phyloP scores from a whole-genome alignment of 2,329 filamentous ascomycete species.

The Epichloe elymi region DNA sequence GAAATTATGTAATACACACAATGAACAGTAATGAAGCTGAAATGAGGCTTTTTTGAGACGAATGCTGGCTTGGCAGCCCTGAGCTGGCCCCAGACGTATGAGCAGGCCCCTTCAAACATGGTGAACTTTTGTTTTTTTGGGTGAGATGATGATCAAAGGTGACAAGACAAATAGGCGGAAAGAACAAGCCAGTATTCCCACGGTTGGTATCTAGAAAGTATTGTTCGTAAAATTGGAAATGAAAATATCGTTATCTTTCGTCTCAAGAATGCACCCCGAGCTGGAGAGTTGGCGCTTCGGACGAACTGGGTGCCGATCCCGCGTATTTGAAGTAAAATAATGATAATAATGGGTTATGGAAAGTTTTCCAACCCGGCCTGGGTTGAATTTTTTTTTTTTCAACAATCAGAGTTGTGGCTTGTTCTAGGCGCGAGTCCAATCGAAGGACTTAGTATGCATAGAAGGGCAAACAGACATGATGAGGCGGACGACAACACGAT shows the following conservation, averaged over 20 bases:
- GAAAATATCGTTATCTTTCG: neutral
- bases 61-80: slow-evolving; percentile 42
- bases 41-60: slow-evolving; percentile 48
- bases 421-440: slow-evolving; percentile 13
- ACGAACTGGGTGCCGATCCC: too few species aligned
- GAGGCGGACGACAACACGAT: neutral
- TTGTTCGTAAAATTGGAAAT: neutral
- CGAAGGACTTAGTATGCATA: slow-evolving; percentile 11
- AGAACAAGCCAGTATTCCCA: neutral
- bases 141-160: neutral
- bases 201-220: neutral
- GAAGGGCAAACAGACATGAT: slow-evolving; percentile 11
- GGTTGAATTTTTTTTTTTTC: neutral
- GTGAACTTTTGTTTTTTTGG: neutral
- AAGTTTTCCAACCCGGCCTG: neutral
- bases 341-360: too few species aligned
- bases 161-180: too few species aligned
- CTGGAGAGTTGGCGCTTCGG: neutral
- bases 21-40: slow-evolving; percentile 73
- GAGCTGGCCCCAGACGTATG: slow-evolving; percentile 28
- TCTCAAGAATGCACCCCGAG: neutral
- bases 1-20: slow-evolving; percentile 37
- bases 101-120: slow-evolving; percentile 22
- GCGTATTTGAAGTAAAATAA: neutral
- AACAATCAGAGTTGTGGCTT: neutral